Conservation (phyloP, 2,329 filamentous ascomycete species). For the Exophiala dermatitidis region DNA sequence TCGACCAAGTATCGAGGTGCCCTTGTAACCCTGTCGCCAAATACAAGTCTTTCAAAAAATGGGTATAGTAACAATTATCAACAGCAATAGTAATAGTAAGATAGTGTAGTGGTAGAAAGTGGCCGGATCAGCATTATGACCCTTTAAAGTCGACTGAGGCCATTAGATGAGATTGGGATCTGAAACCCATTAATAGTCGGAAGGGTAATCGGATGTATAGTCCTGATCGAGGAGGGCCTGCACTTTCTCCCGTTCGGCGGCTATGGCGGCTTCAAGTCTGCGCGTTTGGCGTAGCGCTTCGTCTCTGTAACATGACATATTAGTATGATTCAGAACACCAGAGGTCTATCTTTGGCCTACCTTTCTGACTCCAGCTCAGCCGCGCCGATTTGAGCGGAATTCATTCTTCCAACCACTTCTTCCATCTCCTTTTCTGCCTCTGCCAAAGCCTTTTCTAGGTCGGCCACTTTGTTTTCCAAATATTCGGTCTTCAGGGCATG, state of each 20-base stretch:
- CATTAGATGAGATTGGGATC: not conserved
- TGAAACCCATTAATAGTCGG: constrained; percentile 15
- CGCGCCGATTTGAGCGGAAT: constrained; percentile 74
- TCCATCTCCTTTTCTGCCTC: constrained; percentile 77
- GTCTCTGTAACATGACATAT: constrained; percentile 45
- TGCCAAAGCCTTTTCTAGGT: constrained; percentile 73
- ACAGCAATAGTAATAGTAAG: too few relatives aligned
- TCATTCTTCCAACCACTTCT: constrained; percentile 75
- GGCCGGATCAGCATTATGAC: too few relatives aligned
- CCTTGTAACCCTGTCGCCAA: too few relatives aligned
- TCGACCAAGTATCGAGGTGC: too few relatives aligned
- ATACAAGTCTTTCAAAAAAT: too few relatives aligned
- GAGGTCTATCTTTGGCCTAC: too few relatives aligned
- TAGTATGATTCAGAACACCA: constrained; percentile 27
- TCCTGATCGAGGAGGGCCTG: constrained; percentile 20
- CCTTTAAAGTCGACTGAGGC: not conserved
- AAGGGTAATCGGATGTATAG: constrained; percentile 17
- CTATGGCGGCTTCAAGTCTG: constrained; percentile 60
- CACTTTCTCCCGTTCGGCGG: constrained; percentile 52
- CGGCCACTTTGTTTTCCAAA: constrained; percentile 69
- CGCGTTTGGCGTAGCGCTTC: constrained; percentile 65
- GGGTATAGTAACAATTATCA: too few relatives aligned
- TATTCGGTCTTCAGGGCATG: constrained; percentile 67
- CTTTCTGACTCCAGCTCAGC: constrained; percentile 60
- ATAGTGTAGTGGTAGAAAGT: too few relatives aligned